Conservation (phyloP, 768 basidiomycete species). For the Cystobasidium onofrii region DNA sequence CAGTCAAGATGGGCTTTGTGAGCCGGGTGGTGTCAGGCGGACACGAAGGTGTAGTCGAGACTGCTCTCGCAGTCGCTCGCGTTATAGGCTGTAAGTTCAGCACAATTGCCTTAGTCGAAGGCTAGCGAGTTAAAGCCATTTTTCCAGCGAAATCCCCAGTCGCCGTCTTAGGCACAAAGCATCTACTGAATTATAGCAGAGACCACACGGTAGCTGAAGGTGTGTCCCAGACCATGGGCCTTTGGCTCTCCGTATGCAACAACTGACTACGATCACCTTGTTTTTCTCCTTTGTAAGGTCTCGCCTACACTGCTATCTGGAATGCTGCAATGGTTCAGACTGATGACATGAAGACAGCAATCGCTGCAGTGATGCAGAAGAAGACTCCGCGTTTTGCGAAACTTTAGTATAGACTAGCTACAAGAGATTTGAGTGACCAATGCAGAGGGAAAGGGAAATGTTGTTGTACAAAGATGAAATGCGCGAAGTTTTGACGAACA, state of each 20-base stretch:
- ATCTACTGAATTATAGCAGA: slow-evolving; percentile 63
- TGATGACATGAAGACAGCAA: slow-evolving; percentile 11
- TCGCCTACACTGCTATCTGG: slow-evolving; percentile 58
- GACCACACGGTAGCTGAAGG: slow-evolving; percentile 58
- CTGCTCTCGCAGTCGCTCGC: slow-evolving; percentile 54
- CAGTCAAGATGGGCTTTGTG: slow-evolving; percentile 61
- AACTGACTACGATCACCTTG: neutral
- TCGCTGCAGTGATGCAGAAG: slow-evolving; percentile 22
- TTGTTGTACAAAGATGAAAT: neutral
- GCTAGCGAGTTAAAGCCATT: neutral
- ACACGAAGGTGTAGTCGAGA: slow-evolving; percentile 53
- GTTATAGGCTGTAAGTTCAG: slow-evolving; percentile 52
- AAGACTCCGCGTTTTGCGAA: slow-evolving; percentile 28
- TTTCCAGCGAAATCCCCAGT: slow-evolving; percentile 60
- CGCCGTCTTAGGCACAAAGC: slow-evolving; percentile 68
- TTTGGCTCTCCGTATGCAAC: too few species aligned
- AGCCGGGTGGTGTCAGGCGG: slow-evolving; percentile 64
- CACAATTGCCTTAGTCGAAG: neutral
- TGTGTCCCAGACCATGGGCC: too few species aligned
- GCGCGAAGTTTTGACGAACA: neutral
- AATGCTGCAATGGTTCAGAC: slow-evolving; percentile 46
- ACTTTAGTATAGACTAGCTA: neutral
- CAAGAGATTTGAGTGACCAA: too few species aligned
- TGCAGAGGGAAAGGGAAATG: neutral
- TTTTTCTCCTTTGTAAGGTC: slow-evolving; percentile 44